Conservation (phyloP, 495 filamentous ascomycete genomes). For the Trichoderma parareesei region DNA sequence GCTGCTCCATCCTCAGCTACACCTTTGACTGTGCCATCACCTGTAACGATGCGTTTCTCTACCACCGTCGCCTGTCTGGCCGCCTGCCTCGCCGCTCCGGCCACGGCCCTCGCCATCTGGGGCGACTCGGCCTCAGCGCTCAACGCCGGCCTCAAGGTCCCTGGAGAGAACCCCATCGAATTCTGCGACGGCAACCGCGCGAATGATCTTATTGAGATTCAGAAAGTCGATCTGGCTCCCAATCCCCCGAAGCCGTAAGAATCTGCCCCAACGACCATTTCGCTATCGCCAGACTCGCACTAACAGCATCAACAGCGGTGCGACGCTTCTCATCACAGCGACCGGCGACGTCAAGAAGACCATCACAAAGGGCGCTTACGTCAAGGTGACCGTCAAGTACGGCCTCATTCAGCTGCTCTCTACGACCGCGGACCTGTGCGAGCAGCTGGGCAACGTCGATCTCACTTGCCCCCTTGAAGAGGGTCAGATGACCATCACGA, state of each 20-base stretch:
- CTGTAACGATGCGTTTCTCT: conserved; percentile 34
- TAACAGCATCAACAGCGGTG: conserved; percentile 49
- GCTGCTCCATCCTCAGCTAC: not conserved
- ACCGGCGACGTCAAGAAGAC: conserved; percentile 57
- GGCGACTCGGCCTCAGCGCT: conserved; percentile 22
- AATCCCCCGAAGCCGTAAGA: conserved; percentile 80
- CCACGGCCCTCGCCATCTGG: conserved; percentile 33
- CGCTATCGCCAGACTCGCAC: not conserved
- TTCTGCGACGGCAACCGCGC: conserved; percentile 59
- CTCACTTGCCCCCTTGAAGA: conserved; percentile 78
- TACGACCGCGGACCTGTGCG: conserved; percentile 72
- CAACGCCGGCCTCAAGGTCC: conserved; percentile 43
- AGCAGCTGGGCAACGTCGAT: conserved; percentile 79
- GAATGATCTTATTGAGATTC: conserved; percentile 60
- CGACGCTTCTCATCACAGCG: conserved; percentile 70
- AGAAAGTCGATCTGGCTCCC: conserved; percentile 69
- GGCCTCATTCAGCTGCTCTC: conserved; percentile 83
- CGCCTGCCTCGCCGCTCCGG: conserved; percentile 29
- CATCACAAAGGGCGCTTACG: conserved; percentile 68
- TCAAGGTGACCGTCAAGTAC: conserved; percentile 83
- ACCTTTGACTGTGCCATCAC: not conserved
- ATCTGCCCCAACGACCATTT: not conserved
- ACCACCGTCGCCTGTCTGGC: conserved; percentile 13
- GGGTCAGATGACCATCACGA: conserved; percentile 62
- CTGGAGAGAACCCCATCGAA: conserved; percentile 66